Conservation (phyloP, 805 yeast species). For the Cyberlindnera mycetangii region DNA sequence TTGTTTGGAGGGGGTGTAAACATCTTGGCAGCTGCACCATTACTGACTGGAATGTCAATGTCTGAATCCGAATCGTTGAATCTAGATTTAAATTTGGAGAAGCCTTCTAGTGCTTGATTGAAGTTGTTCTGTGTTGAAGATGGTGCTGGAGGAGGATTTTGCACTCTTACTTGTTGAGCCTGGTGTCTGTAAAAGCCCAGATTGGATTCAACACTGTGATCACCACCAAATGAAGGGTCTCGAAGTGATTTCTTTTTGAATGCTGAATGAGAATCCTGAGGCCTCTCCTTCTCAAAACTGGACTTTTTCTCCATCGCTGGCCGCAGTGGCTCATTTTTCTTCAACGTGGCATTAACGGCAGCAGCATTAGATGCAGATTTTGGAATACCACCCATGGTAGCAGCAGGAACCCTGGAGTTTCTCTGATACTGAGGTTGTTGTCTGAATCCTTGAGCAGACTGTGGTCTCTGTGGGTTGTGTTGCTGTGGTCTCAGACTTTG, state of each 20-base stretch:
- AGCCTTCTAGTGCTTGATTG: conserved; percentile 23
- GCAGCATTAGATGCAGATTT: conserved; percentile 27
- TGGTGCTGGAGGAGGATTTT: conserved; percentile 11
- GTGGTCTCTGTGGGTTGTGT: conserved; percentile 6
- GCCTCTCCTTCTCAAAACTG: conserved; percentile 52
- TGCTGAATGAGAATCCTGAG: conserved; percentile 32
- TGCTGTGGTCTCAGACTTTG: conserved; percentile 11
- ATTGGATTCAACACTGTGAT: conserved; percentile 23
- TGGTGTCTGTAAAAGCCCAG: conserved; percentile 28
- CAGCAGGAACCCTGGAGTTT: not conserved
- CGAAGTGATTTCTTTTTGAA: conserved; percentile 37
- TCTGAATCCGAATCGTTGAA: conserved; percentile 67
- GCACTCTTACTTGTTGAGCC: conserved; percentile 16
- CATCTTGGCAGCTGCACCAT: conserved; percentile 2
- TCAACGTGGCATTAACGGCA: conserved; percentile 49
- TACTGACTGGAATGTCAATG: conserved; percentile 31
- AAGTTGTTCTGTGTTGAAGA: conserved; percentile 5
- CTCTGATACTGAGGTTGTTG: conserved; percentile 6
- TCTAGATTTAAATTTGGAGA: conserved; percentile 43
- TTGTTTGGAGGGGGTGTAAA: conserved; percentile 22
- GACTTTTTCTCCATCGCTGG: conserved; percentile 35
- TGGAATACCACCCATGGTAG: conserved; percentile 8
- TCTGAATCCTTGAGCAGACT: conserved; percentile 11
- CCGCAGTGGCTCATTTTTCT: conserved; percentile 36
- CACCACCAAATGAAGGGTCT: conserved; percentile 27